Percentiles rank a stretch among this genome's conserved stretches.
Evolutionary conservation across 2,329 filamentous ascomycete species (phyloP).

Genomic region (Aspergillus alliaceus): DNA sequence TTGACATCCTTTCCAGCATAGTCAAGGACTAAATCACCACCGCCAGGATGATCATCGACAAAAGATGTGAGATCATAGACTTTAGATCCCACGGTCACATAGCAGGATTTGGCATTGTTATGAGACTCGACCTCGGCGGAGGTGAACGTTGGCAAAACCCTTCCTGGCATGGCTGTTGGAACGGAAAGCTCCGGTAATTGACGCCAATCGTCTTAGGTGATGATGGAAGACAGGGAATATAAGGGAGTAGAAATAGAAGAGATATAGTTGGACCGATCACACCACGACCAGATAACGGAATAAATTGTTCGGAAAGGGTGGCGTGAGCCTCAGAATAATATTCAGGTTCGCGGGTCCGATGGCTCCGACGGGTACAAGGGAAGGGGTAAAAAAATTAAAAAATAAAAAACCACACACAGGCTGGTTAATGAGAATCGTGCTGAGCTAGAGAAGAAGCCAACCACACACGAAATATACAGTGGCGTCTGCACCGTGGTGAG

Average conservation of each 20-base stretch:
- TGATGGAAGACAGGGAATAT: neutral
- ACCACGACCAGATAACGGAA: constrained; percentile 6
- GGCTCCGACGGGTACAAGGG: constrained; percentile 16
- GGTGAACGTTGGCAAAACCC: constrained; percentile 80
- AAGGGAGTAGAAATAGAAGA: constrained; percentile 7
- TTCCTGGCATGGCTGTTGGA: constrained; percentile 66
- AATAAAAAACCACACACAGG: neutral
- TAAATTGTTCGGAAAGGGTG: constrained; percentile 19
- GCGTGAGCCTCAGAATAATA: constrained; percentile 25
- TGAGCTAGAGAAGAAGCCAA: neutral
- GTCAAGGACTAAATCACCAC: constrained; percentile 81
- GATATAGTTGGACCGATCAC: constrained; percentile 8
- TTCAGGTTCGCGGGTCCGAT: constrained; percentile 18
- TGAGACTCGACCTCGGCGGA: constrained; percentile 78
- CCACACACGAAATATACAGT: neutral
- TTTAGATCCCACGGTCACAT: constrained; percentile 83
- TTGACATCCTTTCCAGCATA: constrained; percentile 86
- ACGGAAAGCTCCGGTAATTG: neutral
- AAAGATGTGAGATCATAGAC: constrained; percentile 97
- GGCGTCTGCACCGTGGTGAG: no score
- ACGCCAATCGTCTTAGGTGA: neutral
- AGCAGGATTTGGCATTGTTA: constrained; percentile 80
- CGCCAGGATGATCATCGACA: constrained; percentile 85
- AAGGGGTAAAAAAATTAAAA: neutral
- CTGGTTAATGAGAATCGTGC: no score